These are phyloP conservation scores for Nannochloris sp. DNA, from an alignment of 139 green algal species.

Conservation along the genomic window DNA sequence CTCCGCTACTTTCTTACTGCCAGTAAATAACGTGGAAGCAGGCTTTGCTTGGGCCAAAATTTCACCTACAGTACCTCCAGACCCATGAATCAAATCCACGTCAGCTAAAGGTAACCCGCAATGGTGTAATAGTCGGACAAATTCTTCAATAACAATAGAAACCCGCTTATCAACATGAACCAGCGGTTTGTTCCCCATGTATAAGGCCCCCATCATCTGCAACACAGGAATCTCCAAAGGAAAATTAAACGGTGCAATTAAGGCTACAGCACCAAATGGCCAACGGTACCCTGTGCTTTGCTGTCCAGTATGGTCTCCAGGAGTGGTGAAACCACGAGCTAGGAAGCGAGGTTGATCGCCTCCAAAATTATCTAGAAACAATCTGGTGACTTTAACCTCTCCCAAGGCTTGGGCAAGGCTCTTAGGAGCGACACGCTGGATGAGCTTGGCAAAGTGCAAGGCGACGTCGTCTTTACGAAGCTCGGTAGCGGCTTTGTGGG, in stretches of 20 bases:
- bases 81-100: slow-evolving; percentile 80
- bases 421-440: slow-evolving; percentile 88
- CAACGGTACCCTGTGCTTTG: slow-evolving; percentile 72
- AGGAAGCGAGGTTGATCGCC: slow-evolving; percentile 87
- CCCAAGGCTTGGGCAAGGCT: slow-evolving; percentile 67
- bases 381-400: slow-evolving; percentile 79
- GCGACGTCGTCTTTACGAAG: slow-evolving; percentile 66
- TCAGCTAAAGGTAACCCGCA: slow-evolving; percentile 80
- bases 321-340: slow-evolving; percentile 70
- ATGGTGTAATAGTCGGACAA: slow-evolving; percentile 82
- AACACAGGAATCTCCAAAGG: slow-evolving; percentile 95
- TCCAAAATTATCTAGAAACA: slow-evolving; percentile 95
- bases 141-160: slow-evolving; percentile 87
- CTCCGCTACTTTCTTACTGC: slow-evolving; percentile 76
- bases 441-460: slow-evolving; percentile 82
- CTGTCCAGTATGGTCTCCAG: slow-evolving; percentile 89
- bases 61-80: slow-evolving; percentile 57
- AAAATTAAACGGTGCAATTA: slow-evolving; percentile 99
- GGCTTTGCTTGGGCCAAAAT: slow-evolving; percentile 64
- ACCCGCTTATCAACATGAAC: slow-evolving; percentile 88
- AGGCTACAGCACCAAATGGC: slow-evolving; percentile 81
- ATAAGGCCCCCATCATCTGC: slow-evolving; percentile 96
- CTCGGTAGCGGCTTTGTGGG: slow-evolving; percentile 54
- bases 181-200: slow-evolving; percentile 97
- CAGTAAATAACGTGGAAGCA: slow-evolving; percentile 90